Evolutionary conservation across 352 stramenopile species (phyloP).

Genomic region (Peronospora destructor): DNA sequence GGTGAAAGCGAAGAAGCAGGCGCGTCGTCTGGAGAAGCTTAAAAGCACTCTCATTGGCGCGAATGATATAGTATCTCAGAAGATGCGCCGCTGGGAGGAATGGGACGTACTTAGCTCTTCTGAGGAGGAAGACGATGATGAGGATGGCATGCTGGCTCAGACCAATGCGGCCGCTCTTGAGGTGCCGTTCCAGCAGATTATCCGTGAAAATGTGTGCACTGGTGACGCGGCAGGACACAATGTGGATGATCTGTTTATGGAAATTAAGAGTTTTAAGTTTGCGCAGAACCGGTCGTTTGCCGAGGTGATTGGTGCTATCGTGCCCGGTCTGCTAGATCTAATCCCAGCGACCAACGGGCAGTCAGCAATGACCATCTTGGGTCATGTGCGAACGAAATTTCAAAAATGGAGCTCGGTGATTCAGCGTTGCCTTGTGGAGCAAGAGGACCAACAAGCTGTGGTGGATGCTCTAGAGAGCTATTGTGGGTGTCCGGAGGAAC

Average conservation of each 20-base stretch:
- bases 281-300: conserved; percentile 85
- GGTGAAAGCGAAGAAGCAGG: conserved; percentile 23
- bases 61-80: conserved; percentile 47
- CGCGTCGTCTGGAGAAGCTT: conserved; percentile 50
- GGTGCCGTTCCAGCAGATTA: conserved; percentile 64
- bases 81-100: conserved; percentile 58
- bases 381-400: conserved; percentile 75
- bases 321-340: conserved; percentile 64
- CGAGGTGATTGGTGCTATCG: conserved; percentile 69
- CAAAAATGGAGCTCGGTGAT: conserved; percentile 88
- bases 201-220: conserved; percentile 75
- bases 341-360: conserved; percentile 44
- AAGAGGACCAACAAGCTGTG: conserved; percentile 59
- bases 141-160: conserved; percentile 48
- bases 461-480: conserved; percentile 57
- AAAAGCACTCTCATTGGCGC: conserved; percentile 66
- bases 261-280: conserved; percentile 93
- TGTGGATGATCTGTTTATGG: conserved; percentile 88
- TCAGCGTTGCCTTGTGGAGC: conserved; percentile 82
- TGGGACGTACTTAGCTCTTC: conserved; percentile 79
- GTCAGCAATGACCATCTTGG: conserved; percentile 62
- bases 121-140: conserved; percentile 61
- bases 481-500: conserved; percentile 37
- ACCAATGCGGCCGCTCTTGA: conserved; percentile 32
- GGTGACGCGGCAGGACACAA: conserved; percentile 67